A percentile compares a stretch with the other conserved stretches of the same genome.
Conservation (phyloP, 225 moss, liverwort and hornwort species). For the Physcomitrium patens region DNA sequence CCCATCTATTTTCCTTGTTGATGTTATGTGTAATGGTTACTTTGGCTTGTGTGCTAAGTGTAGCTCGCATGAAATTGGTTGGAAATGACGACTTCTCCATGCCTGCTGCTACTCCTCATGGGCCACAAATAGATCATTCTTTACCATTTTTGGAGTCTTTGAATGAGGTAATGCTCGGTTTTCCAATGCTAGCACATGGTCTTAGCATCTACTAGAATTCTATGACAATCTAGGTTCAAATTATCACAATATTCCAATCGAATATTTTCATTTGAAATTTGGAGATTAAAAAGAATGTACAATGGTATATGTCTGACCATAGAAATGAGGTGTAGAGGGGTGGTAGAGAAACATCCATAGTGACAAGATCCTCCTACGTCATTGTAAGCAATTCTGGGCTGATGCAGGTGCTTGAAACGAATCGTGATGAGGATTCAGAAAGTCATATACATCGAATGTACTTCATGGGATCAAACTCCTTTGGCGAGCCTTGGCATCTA, state of each 20-base stretch:
- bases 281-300: neutral
- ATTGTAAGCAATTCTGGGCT: constrained; percentile 1
- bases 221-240: neutral
- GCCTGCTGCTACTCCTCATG: constrained; percentile 53
- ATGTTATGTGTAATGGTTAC: constrained; percentile 60
- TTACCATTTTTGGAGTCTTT: constrained; percentile 84
- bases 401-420: constrained; percentile 76
- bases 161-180: constrained; percentile 62
- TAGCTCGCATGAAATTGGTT: constrained; percentile 79
- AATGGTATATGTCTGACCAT: constrained; percentile 8
- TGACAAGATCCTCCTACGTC: constrained; percentile 12
- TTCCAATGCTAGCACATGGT: neutral
- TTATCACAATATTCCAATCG: neutral
- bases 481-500: constrained; percentile 89
- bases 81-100: constrained; percentile 78
- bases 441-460: constrained; percentile 82
- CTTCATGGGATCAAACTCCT: constrained; percentile 82
- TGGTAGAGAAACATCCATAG: neutral
- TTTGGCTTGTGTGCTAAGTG: constrained; percentile 76
- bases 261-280: neutral
- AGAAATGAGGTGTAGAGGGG: neutral
- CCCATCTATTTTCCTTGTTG: constrained; percentile 65
- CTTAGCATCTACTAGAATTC: neutral
- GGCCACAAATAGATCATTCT: constrained; percentile 71
- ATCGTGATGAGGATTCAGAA: constrained; percentile 74